phyloP scores from a whole-genome alignment of 169 alveolate genomes.

The Plasmodium reichenowi region DNA sequence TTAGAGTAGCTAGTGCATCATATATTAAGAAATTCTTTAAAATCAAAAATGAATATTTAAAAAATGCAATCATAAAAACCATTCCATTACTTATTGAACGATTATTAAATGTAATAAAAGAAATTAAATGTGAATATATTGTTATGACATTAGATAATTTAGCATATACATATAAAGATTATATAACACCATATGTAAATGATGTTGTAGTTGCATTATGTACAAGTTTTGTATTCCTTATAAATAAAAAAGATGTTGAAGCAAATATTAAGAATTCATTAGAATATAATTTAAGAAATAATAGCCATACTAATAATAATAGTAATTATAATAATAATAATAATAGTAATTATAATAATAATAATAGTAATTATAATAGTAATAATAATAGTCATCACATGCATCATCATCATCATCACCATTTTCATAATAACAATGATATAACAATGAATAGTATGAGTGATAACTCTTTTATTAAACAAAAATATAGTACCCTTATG shows the following conservation, averaged over 20 bases:
- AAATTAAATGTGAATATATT: constrained; percentile 65
- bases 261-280: constrained; percentile 19
- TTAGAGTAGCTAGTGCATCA: constrained; percentile 74
- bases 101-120: constrained; percentile 52
- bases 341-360: too few relatives aligned
- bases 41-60: constrained; percentile 45
- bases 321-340: neutral
- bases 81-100: constrained; percentile 66
- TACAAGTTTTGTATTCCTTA: constrained; percentile 45
- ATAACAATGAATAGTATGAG: neutral
- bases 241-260: constrained; percentile 49
- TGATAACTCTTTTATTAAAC: constrained; percentile 9
- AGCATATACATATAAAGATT: constrained; percentile 62
- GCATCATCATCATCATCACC: neutral
- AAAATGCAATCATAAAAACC: constrained; percentile 44
- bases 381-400: too few relatives aligned
- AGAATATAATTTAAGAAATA: constrained; percentile 24
- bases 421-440: too few relatives aligned
- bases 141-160: constrained; percentile 72
- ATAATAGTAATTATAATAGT: neutral
- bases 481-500: neutral
- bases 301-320: neutral
- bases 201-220: constrained; percentile 62
- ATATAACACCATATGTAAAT: constrained; percentile 66
- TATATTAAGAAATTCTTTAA: constrained; percentile 64